A percentile compares a stretch with the other conserved stretches of the same genome.
phyloP scores from a whole-genome alignment of 2,329 filamentous ascomycete species.

The Exophiala alcalophila region DNA sequence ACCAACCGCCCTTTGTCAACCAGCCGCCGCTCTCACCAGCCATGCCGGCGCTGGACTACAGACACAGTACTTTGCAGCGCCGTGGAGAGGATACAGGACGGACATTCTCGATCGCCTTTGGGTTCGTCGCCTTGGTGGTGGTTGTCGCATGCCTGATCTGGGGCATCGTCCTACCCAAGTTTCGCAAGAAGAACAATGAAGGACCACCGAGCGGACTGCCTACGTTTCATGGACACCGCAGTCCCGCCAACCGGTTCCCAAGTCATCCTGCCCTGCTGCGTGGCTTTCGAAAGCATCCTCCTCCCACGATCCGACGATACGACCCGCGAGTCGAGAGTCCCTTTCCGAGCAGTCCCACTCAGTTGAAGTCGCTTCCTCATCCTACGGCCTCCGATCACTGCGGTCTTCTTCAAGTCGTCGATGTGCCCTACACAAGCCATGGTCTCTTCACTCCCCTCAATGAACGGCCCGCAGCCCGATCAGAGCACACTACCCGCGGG shows the following conservation, averaged over 20 bases:
- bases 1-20: no score
- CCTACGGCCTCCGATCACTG: neutral
- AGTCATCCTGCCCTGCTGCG: constrained; percentile 25
- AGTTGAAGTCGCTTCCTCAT: neutral
- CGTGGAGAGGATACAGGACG: constrained; percentile 11
- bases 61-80: constrained; percentile 9
- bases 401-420: constrained; percentile 1
- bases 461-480: constrained; percentile 3
- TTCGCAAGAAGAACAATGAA: constrained; percentile 17
- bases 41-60: constrained; percentile 12
- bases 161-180: constrained; percentile 23
- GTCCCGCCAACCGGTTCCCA: constrained; percentile 15
- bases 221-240: neutral
- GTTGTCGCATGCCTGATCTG: constrained; percentile 22
- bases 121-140: constrained; percentile 19
- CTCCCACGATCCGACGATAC: constrained; percentile 16
- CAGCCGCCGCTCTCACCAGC: neutral
- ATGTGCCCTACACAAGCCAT: constrained; percentile 9
- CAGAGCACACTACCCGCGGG: constrained; percentile 1
- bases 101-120: constrained; percentile 24
- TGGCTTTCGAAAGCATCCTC: constrained; percentile 12
- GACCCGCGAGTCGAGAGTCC: constrained; percentile 24
- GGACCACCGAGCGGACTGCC: neutral
- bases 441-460: constrained; percentile 24
- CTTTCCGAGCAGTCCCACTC: constrained; percentile 19